Conservation (phyloP, 1,284 basidiomycete species). For the Cryptococcus sp. region DNA sequence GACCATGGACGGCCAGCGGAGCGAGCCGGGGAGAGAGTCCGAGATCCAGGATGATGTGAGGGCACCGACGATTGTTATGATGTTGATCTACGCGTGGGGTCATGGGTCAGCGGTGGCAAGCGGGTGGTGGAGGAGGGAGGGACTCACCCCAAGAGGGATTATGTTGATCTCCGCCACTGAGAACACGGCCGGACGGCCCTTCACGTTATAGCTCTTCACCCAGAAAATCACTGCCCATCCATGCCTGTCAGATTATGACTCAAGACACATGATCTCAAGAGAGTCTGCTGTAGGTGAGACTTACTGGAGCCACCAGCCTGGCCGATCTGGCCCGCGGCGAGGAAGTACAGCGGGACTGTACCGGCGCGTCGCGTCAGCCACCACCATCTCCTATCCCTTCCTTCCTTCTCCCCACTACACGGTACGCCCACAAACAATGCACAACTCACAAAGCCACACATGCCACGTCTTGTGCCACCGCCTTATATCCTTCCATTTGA, state of each 20-base stretch:
- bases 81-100: slow-evolving; percentile 19
- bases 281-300: background rate
- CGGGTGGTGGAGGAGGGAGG: too few relatives aligned
- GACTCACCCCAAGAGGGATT: slow-evolving; percentile 27
- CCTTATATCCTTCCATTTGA: slow-evolving; percentile 31
- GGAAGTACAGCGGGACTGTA: slow-evolving; percentile 27
- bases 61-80: slow-evolving; percentile 22
- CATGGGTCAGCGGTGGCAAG: background rate
- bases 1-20: slow-evolving; percentile 28
- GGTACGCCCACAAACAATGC: background rate
- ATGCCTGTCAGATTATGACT: background rate
- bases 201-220: slow-evolving; percentile 28
- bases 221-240: slow-evolving; percentile 30
- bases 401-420: background rate
- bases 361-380: background rate
- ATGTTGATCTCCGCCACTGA: slow-evolving; percentile 26
- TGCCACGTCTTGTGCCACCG: slow-evolving; percentile 34
- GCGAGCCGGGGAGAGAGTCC: slow-evolving; percentile 24
- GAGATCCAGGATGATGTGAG: slow-evolving; percentile 25
- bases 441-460: slow-evolving; percentile 26
- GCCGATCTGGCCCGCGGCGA: slow-evolving; percentile 22
- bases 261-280: background rate
- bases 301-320: slow-evolving; percentile 26
- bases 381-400: background rate
- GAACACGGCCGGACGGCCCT: slow-evolving; percentile 19